phyloP scores from a whole-genome alignment of 2,329 filamentous ascomycete species.

The Pseudogymnoascus sp. region DNA sequence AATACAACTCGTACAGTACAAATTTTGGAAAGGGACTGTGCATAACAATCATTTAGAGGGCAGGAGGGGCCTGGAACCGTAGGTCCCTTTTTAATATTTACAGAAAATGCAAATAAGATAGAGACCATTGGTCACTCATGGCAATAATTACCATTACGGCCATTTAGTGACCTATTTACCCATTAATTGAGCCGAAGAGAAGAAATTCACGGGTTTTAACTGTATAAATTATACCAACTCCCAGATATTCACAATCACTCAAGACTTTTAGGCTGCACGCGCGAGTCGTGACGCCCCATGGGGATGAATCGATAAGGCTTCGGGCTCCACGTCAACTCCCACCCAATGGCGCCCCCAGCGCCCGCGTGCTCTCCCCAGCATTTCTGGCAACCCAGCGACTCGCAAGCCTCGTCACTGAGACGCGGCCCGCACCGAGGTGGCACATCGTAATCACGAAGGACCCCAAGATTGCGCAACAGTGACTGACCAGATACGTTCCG shows the following conservation, averaged over 20 bases:
- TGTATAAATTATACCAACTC: background rate
- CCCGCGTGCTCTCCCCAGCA: conserved; percentile 3
- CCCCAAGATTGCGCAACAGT: conserved; percentile 1
- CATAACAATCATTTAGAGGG: background rate
- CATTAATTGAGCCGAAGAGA: background rate
- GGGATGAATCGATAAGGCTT: conserved; percentile 2
- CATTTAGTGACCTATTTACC: background rate
- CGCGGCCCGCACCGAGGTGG: conserved; percentile 3
- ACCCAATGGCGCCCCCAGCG: background rate
- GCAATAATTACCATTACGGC: background rate
- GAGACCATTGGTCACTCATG: background rate
- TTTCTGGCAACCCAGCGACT: background rate
- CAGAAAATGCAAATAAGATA: background rate
- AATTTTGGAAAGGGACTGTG: background rate
- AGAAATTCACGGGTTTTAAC: background rate
- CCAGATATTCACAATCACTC: background rate
- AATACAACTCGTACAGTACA: background rate
- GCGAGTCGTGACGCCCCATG: conserved; percentile 2
- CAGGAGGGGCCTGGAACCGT: background rate
- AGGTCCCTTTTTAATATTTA: background rate
- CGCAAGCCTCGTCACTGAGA: background rate
- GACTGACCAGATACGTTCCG: background rate
- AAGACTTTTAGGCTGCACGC: background rate
- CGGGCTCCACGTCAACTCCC: background rate
- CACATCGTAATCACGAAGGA: background rate